Evolutionary conservation across 305 asterid species (phyloP).

Genomic region (Fraxinus angustifolia): DNA sequence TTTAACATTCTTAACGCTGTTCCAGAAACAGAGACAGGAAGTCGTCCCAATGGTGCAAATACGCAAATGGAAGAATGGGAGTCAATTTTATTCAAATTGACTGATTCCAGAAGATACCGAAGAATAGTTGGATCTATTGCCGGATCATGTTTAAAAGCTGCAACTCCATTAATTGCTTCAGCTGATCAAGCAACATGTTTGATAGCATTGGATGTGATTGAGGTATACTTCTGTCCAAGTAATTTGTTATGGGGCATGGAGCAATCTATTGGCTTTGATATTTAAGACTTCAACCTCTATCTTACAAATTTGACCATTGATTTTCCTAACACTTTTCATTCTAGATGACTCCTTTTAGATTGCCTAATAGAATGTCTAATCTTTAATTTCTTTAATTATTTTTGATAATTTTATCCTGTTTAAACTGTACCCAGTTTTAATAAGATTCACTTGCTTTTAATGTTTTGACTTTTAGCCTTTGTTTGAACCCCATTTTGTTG

Average conservation of each 20-base stretch:
- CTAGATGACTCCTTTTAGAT: not conserved
- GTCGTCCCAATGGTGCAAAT: conserved; percentile 28
- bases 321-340: not conserved
- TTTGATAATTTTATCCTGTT: not conserved
- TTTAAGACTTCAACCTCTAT: not conserved
- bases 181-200: conserved; percentile 63
- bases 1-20: conserved; percentile 4
- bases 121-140: conserved; percentile 75
- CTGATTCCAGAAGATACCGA: conserved; percentile 67
- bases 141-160: conserved; percentile 66
- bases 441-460: not conserved
- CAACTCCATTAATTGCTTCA: conserved; percentile 79
- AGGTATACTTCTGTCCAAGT: conserved; percentile 41
- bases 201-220: conserved; percentile 66
- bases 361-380: not conserved
- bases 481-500: not conserved
- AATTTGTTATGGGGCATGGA: not conserved
- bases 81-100: conserved; percentile 58
- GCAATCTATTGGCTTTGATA: not conserved
- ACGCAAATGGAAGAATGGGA: conserved; percentile 64
- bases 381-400: not conserved
- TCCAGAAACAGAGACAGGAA: conserved; percentile 27
- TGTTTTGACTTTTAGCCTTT: not conserved
- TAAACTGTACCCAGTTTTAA: not conserved
- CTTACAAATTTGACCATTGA: not conserved